Conservation (phyloP, 2,329 filamentous ascomycete genomes). For the Diplodia seriata region DNA sequence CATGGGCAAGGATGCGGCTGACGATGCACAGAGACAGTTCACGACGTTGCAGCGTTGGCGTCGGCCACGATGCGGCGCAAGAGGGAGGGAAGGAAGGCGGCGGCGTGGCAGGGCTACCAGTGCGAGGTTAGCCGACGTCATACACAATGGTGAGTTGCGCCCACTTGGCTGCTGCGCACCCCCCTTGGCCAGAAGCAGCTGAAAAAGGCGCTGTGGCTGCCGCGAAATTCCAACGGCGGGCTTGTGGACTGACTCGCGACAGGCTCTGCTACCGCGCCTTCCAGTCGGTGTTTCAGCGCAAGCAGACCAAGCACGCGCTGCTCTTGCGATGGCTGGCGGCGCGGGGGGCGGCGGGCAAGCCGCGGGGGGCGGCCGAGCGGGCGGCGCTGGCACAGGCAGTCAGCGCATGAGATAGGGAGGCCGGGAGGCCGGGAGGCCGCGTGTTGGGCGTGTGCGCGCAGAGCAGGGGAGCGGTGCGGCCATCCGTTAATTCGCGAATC, state of each 20-base stretch:
- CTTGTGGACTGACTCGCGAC: constrained; percentile 32
- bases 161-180: constrained; percentile 12
- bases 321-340: constrained; percentile 72
- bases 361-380: constrained; percentile 18
- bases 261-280: constrained; percentile 78
- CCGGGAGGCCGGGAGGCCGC: constrained; percentile 11
- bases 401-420: constrained; percentile 23
- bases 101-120: constrained; percentile 17
- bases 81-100: constrained; percentile 1
- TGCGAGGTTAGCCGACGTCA: constrained; percentile 32
- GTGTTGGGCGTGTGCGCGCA: constrained; percentile 12
- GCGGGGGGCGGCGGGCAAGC: background rate
- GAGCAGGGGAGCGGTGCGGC: constrained; percentile 11
- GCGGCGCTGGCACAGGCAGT: constrained; percentile 11
- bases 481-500: constrained; percentile 27
- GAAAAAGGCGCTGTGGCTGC: constrained; percentile 12
- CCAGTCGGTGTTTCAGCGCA: constrained; percentile 67
- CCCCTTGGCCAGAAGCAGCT: constrained; percentile 24
- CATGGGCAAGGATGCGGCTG: constrained; percentile 25
- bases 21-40: constrained; percentile 28
- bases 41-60: constrained; percentile 27
- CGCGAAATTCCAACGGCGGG: constrained; percentile 24
- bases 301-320: constrained; percentile 71
- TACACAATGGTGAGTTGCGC: constrained; percentile 31
- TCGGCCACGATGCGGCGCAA: constrained; percentile 27